Evolutionary conservation across 495 filamentous ascomycete genomes (phyloP).

Genomic region (Aeminium ludgeri): DNA sequence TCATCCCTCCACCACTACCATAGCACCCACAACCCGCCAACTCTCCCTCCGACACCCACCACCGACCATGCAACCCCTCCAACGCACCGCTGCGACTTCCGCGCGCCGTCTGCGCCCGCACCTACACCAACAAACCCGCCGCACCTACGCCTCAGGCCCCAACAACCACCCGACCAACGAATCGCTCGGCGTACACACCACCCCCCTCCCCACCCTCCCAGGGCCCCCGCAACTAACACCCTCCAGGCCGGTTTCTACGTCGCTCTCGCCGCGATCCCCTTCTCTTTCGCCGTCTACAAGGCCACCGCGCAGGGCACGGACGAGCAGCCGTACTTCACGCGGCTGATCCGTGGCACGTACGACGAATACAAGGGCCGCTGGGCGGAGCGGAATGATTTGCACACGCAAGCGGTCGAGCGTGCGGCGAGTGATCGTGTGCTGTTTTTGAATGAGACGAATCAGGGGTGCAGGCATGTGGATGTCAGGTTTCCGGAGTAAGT

Average conservation of each 20-base stretch:
- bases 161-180: conserved; percentile 32
- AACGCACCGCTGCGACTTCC: conserved; percentile 20
- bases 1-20: too few relatives aligned
- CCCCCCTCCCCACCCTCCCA: conserved; percentile 9
- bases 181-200: conserved; percentile 41
- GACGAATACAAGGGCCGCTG: conserved; percentile 31
- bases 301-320: conserved; percentile 31
- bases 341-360: conserved; percentile 39
- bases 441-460: conserved; percentile 35
- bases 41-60: too few relatives aligned
- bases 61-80: conserved; percentile 22
- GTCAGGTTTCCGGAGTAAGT: conserved; percentile 58
- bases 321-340: conserved; percentile 37
- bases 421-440: conserved; percentile 51
- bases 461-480: conserved; percentile 27
- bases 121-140: conserved; percentile 18
- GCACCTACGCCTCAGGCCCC: conserved; percentile 20
- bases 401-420: conserved; percentile 48
- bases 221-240: conserved; percentile 11
- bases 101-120: conserved; percentile 18
- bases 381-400: conserved; percentile 43
- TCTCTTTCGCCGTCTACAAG: conserved; percentile 41
- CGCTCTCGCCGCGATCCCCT: conserved; percentile 39
- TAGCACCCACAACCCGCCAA: too few relatives aligned
- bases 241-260: conserved; percentile 50